Evolutionary conservation across 352 stramenopile genomes (phyloP), one percentile per base, ranked within the genome.

Genomic region (Phytophthora tentaculata): DNA sequence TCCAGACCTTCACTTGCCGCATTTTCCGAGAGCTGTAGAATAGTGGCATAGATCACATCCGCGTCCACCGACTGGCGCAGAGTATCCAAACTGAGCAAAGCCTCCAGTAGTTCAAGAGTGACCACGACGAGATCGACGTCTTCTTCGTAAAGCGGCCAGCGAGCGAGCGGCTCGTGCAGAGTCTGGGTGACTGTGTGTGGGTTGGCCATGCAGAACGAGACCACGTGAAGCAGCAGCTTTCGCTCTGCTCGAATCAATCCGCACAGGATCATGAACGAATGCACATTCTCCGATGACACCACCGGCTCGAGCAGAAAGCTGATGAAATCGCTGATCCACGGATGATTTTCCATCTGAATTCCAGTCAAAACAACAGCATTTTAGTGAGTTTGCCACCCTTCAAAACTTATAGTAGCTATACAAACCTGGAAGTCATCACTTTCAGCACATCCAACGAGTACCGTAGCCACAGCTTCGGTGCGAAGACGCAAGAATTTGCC

Each of bases 111-210:
- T 32, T 88, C 67, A 12, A 91, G 64, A 13, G 78, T 81, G 17
- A 87, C 61, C 39, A 88, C 57, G 5, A 87, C 75, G n/a, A 78
- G 61, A 44, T 91, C 82, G 2, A 87, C 58, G 54, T 91, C 82
- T 28, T 91, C 82, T 61, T 91, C 82, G 55, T 84, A 91, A 22
- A 91, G 56, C 4, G 82, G 82, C 82, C 82, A 91, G 28, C 72
- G 71, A 49, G 74, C 61, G 14, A 91, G 68, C 41, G 75, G 72
- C 24, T 83, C 69, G 43, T 83, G 77, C 20, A 89, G 65, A 14
- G 75, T 78, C 26, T 80, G 68, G 2, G 67, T 78, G 19, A 91
- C 61, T 1, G 65, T 70, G 12, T 79, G 68, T 1, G 68, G 67
- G 35, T 86, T 67, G 0, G 67, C 43, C 26, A 83, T 68, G 28